Percentiles rank a stretch among this genome's conserved stretches.
Conservation (phyloP, 495 filamentous ascomycete species). For the Lepraria neglecta region DNA sequence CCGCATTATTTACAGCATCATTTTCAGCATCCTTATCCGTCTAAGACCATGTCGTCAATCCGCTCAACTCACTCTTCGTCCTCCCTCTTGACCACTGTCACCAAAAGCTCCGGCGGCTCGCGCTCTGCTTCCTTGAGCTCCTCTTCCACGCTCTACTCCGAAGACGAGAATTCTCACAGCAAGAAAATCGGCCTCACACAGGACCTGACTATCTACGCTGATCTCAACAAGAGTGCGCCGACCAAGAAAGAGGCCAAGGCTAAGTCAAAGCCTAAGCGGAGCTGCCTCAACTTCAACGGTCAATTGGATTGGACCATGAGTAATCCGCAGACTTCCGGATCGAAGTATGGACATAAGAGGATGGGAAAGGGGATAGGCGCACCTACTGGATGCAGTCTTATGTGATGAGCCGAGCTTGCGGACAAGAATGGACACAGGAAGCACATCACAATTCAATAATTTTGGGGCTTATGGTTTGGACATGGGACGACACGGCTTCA, state of each 20-base stretch:
- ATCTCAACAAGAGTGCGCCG: background rate
- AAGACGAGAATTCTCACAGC: background rate
- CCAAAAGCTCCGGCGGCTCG: too few species aligned
- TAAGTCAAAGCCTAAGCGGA: background rate
- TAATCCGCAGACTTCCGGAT: conserved; percentile 6
- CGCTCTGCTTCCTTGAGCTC: conserved; percentile 4
- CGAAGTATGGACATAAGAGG: conserved; percentile 5
- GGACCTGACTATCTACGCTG: background rate
- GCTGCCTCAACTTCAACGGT: background rate
- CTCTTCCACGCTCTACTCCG: conserved; percentile 20
- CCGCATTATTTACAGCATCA: too few species aligned
- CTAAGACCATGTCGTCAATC: background rate
- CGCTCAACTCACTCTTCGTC: conserved; percentile 14
- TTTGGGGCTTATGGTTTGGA: too few species aligned
- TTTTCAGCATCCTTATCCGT: too few species aligned
- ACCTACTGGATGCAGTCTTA: conserved; percentile 10
- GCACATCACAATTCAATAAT: too few species aligned
- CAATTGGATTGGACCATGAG: conserved; percentile 19
- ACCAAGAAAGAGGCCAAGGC: background rate
- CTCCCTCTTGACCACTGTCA: conserved; percentile 26
- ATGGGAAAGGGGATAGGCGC: conserved; percentile 3
- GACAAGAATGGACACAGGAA: too few species aligned
- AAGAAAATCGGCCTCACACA: background rate
- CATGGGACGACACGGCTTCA: too few species aligned
- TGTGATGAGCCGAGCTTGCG: conserved; percentile 5